Evolutionary conservation across 768 basidiomycete species (phyloP).

Genomic region (Tephrocybe sp.): DNA sequence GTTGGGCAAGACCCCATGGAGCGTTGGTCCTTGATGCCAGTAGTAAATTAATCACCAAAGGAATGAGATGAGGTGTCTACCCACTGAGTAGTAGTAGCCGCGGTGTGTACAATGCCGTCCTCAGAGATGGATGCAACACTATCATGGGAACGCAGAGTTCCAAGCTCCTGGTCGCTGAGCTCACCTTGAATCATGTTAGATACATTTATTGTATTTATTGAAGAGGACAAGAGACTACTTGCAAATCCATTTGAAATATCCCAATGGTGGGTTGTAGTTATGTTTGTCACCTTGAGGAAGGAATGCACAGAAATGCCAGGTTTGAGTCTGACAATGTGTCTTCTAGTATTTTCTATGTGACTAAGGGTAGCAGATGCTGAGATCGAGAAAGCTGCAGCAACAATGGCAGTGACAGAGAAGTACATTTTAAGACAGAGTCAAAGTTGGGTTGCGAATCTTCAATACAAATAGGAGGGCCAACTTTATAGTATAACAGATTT

Average conservation of each 20-base stretch:
- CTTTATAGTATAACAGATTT: no score
- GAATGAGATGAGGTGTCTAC: no score
- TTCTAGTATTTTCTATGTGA: constrained; percentile 24
- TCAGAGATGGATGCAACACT: constrained; percentile 12
- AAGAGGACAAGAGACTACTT: constrained; percentile 11
- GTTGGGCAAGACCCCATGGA: no score
- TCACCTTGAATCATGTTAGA: neutral
- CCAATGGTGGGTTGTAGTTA: constrained; percentile 19
- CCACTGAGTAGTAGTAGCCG: constrained; percentile 16
- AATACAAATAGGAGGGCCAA: no score
- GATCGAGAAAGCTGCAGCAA: no score
- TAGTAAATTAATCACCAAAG: no score
- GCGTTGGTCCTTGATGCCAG: no score
- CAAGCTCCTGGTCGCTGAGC: constrained; percentile 19
- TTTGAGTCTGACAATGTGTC: constrained; percentile 31
- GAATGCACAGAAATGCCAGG: constrained; percentile 20
- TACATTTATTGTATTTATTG: neutral
- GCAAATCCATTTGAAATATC: constrained; percentile 29
- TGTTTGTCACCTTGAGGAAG: constrained; percentile 10
- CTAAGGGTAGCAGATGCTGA: no score
- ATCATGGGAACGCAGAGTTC: constrained; percentile 17
- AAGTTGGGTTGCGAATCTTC: no score
- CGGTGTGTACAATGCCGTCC: constrained; percentile 25
- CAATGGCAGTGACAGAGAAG: no score
- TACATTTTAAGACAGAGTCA: no score